These are phyloP conservation scores for Penicillium salamii DNA, from an alignment of 495 filamentous ascomycete species.

Conservation along the genomic window DNA sequence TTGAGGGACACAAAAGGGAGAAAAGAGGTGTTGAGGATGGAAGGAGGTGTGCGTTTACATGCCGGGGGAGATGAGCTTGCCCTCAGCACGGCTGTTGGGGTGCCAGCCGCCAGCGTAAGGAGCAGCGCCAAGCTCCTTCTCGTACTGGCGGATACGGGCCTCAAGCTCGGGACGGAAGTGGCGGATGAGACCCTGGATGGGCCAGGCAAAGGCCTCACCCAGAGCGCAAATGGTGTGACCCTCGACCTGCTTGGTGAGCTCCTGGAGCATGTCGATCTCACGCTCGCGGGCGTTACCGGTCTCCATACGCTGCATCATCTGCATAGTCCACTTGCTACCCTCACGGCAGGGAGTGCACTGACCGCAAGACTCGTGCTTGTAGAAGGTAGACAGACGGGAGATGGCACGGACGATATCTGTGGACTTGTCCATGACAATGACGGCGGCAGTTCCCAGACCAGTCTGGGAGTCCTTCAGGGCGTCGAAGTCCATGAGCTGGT, in stretches of 20 bases:
- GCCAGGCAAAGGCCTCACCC: conserved; percentile 98
- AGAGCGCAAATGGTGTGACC: conserved; percentile 98
- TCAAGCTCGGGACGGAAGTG: conserved; percentile 97
- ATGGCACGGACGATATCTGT: conserved; percentile 94
- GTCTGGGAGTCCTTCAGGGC: conserved; percentile 96
- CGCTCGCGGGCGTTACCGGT: conserved; percentile 80
- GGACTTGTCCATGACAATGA: conserved; percentile 98
- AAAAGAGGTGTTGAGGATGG: conserved; percentile 6
- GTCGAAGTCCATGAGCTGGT: conserved; percentile 99
- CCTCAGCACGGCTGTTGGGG: conserved; percentile 70
- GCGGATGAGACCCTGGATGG: conserved; percentile 93
- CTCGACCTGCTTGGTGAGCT: conserved; percentile 98
- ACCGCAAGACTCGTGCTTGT: conserved; percentile 96
- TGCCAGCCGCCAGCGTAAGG: conserved; percentile 86
- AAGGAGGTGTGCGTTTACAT: conserved; percentile 33
- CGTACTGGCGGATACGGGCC: conserved; percentile 75
- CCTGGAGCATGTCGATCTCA: conserved; percentile 99
- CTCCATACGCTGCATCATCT: conserved; percentile 97
- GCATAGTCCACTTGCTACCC: conserved; percentile 95
- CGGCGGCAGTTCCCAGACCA: conserved; percentile 95
- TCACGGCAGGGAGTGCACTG: conserved; percentile 98
- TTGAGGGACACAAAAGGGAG: conserved; percentile 13
- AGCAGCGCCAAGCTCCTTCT: conserved; percentile 58
- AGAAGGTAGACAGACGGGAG: conserved; percentile 89
- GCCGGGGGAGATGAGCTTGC: conserved; percentile 83